Percentiles rank a stretch among this genome's conserved stretches.
Conservation (phyloP, 768 basidiomycete species). For the Sarcodon aspratus region DNA sequence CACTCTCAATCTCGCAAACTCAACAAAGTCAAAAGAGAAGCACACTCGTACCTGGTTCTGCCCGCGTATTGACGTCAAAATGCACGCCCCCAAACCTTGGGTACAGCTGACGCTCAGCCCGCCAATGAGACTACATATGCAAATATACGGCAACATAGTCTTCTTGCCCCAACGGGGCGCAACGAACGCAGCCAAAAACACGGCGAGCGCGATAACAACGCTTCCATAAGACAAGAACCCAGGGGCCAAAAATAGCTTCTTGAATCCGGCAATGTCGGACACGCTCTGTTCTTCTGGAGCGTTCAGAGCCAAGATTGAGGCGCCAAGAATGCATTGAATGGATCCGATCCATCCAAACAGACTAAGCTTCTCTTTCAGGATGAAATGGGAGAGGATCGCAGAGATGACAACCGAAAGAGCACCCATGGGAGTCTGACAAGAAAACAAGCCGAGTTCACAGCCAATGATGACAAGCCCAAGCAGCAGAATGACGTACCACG, state of each 20-base stretch:
- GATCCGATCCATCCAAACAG: constrained; percentile 96
- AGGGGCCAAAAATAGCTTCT: constrained; percentile 65
- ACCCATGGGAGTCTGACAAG: constrained; percentile 71
- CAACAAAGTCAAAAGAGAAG: background rate
- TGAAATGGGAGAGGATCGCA: constrained; percentile 80
- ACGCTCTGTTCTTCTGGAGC: constrained; percentile 63
- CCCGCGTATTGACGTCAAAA: constrained; percentile 63
- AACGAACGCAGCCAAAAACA: constrained; percentile 65
- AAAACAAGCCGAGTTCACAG: background rate
- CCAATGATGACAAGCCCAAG: background rate
- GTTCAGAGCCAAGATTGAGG: constrained; percentile 80
- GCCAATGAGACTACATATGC: constrained; percentile 91
- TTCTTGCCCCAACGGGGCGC: constrained; percentile 80
- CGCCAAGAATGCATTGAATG: constrained; percentile 75
- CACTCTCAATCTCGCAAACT: background rate
- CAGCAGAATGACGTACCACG: constrained; percentile 40
- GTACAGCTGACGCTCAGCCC: constrained; percentile 88
- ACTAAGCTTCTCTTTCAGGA: constrained; percentile 81
- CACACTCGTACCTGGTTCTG: constrained; percentile 15
- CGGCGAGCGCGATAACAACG: constrained; percentile 44
- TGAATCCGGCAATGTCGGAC: constrained; percentile 54
- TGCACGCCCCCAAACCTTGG: constrained; percentile 81
- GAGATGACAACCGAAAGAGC: constrained; percentile 90
- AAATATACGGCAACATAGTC: constrained; percentile 87
- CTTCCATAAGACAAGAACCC: constrained; percentile 66